Evolutionary conservation across 129 eudicot species (phyloP), one percentile per base, ranked within the genome.

Genomic region (Lonicera japonica): DNA sequence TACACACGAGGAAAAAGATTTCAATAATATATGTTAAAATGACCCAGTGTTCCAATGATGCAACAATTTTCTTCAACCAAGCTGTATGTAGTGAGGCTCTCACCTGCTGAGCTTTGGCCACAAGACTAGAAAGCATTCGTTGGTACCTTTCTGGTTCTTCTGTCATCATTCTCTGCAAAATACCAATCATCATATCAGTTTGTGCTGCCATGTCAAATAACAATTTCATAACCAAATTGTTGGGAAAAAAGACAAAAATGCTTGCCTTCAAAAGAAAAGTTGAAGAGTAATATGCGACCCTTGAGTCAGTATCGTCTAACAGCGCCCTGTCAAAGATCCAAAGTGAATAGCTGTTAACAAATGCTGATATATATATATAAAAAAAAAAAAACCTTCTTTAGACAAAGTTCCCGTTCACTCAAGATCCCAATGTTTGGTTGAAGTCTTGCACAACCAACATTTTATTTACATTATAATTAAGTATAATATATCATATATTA

Each of bases 61-160:
- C 25, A 15, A 52, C 29, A 55, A 21, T 38, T 63, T n/a, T 63
- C 29, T 59, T 64, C 23, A 41, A 73, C 57, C 21, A 54, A 22
- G 66, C 57, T n/a, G 54, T 21, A 36, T 11, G 56, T 18, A 43
- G 40, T 39, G 17, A 43, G 40, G 46, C 15, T 4, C 75, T 18
- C 64, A 92, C 99, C 99, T 92, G 99, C 80, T 94, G 99, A 75
- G 99, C 99, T 76, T 70, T 94, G 48, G 89, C 83, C 60, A 94
- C 99, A 68, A 94, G 99, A 75, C 80, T 80, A 12, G 95, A 95
- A 73, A 94, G 96, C 79, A 83, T 80, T 25, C 92, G 89, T 62
- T 94, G 99, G 78, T 94, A 94, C 15, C 62, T 75, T 65, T 94
- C 99, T 4, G 96, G 88, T 79, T 94, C 95, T 69, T 86, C 99